phyloP scores from a whole-genome alignment of 192 early-diverging fungal genomes.

The Jimgerdemannia flammicorona region DNA sequence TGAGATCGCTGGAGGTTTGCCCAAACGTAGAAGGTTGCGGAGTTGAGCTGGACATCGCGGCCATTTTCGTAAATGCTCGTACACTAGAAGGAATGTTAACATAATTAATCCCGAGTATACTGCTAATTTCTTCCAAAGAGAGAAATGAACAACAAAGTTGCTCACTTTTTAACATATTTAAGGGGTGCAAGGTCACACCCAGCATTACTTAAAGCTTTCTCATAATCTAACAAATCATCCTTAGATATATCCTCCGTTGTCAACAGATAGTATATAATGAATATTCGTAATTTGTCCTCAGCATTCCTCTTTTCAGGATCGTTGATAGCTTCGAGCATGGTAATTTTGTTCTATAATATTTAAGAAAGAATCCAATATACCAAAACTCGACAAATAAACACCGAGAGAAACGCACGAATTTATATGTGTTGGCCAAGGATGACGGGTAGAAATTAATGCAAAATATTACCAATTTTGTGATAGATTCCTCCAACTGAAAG shows the following conservation, averaged over 20 bases:
- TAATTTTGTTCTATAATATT: slow-evolving; percentile 54
- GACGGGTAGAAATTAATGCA: neutral
- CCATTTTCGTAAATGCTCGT: slow-evolving; percentile 60
- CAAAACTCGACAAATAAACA: no score
- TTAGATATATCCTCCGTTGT: slow-evolving; percentile 64
- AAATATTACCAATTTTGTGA: slow-evolving; percentile 61
- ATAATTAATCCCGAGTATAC: neutral
- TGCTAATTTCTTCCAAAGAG: neutral
- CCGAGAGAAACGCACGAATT: slow-evolving; percentile 7
- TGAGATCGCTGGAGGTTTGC: slow-evolving; percentile 39
- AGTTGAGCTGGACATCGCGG: slow-evolving; percentile 41
- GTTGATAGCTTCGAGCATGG: slow-evolving; percentile 77
- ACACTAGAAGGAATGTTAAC: slow-evolving; percentile 26
- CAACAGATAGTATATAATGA: slow-evolving; percentile 84
- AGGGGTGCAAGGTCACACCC: slow-evolving; percentile 75
- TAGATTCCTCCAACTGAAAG: slow-evolving; percentile 90
- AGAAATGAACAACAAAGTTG: neutral
- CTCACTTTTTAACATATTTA: slow-evolving; percentile 80
- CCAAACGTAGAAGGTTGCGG: slow-evolving; percentile 40
- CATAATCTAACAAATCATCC: slow-evolving; percentile 83
- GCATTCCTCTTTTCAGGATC: slow-evolving; percentile 78
- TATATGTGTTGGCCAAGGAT: neutral
- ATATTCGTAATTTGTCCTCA: slow-evolving; percentile 88
- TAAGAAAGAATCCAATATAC: no score
- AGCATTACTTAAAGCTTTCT: slow-evolving; percentile 68